Conservation (phyloP, 129 eudicot species). For the Escallonia herrerae region DNA sequence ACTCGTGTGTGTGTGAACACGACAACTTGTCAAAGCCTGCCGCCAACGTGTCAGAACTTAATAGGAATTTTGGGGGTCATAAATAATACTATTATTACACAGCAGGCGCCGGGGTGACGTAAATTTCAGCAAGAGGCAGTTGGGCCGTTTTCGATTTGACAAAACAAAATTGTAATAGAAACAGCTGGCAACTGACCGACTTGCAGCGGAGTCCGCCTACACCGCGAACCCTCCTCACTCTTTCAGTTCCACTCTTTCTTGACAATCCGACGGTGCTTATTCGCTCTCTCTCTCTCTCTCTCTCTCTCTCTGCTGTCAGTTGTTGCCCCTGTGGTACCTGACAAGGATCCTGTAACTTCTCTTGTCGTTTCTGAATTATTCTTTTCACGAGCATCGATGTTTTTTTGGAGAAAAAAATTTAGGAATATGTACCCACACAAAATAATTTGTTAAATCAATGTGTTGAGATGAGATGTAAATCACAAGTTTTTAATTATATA, state of each 20-base stretch:
- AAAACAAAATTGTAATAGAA: background rate
- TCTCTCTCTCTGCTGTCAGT: background rate
- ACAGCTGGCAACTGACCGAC: slow-evolving; percentile 12
- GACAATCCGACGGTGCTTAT: background rate
- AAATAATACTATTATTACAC: background rate
- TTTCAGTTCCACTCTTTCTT: background rate
- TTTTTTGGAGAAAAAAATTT: too few species aligned
- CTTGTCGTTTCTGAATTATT: background rate
- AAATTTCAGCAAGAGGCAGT: background rate
- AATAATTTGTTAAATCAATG: too few species aligned
- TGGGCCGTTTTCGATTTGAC: slow-evolving; percentile 7
- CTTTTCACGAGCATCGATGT: too few species aligned
- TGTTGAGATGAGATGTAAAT: too few species aligned
- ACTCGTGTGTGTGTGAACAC: background rate
- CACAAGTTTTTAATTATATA: too few species aligned
- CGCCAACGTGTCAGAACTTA: slow-evolving; percentile 14
- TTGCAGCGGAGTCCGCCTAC: background rate
- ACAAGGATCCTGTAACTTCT: background rate
- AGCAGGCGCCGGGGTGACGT: background rate
- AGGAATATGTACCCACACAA: too few species aligned
- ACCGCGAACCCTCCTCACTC: slow-evolving; percentile 7
- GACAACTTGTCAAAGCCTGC: background rate
- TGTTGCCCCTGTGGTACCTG: background rate
- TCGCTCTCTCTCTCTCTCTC: background rate
- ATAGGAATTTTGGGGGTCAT: background rate